Conservation (phyloP, 108 stramenopile species). For the Cyclotella cryptica region DNA sequence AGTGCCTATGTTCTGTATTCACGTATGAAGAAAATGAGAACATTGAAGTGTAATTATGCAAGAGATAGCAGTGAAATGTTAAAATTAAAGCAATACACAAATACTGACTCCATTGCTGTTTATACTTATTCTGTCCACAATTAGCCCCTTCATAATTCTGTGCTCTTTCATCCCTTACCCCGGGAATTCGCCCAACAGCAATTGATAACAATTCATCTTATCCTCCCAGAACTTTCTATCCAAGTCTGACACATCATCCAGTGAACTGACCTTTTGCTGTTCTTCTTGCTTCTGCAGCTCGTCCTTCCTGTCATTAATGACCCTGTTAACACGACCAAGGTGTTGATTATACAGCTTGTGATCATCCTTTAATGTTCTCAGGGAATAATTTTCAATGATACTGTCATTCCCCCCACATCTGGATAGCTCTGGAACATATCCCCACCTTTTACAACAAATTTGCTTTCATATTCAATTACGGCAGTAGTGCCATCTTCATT, state of each 20-base stretch:
- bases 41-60: too few relatives aligned
- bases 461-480: constrained; percentile 13
- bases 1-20: constrained; percentile 23
- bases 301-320: constrained; percentile 1
- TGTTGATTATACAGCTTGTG: constrained; percentile 19
- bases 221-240: too few relatives aligned
- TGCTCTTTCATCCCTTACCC: too few relatives aligned
- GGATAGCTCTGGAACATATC: constrained; percentile 21
- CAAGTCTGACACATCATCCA: too few relatives aligned
- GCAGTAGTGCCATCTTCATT: constrained; percentile 25
- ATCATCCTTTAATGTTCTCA: constrained; percentile 15
- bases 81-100: too few relatives aligned
- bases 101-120: too few relatives aligned
- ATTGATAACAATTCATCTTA: too few relatives aligned
- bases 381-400: constrained; percentile 6
- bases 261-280: too few relatives aligned
- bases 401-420: constrained; percentile 3
- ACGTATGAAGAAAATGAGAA: background rate
- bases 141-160: too few relatives aligned
- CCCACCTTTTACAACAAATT: constrained; percentile 4
- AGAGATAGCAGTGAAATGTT: too few relatives aligned
- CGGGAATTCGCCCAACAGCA: too few relatives aligned
- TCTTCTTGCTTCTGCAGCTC: background rate
- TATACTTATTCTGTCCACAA: too few relatives aligned
- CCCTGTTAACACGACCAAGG: constrained; percentile 17